Conservation (phyloP, 495 filamentous ascomycete genomes). For the Podospora pseudocomata region DNA sequence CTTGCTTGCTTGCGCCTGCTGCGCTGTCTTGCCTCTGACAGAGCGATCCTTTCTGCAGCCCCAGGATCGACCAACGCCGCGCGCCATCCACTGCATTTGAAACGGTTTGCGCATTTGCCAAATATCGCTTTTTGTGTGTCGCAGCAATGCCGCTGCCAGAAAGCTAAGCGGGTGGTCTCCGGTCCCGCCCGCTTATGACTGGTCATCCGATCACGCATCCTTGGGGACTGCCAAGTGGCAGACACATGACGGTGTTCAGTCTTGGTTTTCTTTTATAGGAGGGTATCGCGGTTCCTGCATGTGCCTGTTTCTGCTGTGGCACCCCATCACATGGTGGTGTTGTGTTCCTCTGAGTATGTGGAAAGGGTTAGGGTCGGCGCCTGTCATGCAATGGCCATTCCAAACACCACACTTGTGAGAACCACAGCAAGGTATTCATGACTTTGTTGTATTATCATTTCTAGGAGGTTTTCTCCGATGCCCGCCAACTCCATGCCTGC, state of each 20-base stretch:
- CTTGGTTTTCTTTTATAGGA: not conserved
- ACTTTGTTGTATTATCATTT: not conserved
- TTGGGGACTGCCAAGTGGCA: not conserved
- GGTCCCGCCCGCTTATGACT: not conserved
- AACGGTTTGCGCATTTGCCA: slow-evolving; percentile 3
- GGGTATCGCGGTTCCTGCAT: not conserved
- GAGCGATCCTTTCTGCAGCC: slow-evolving; percentile 6
- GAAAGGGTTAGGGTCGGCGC: not conserved
- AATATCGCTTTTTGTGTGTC: slow-evolving; percentile 6
- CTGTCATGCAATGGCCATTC: too few species aligned
- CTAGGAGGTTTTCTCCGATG: not conserved
- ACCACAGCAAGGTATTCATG: not conserved
- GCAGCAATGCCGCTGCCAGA: not conserved
- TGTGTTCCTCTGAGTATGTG: not conserved
- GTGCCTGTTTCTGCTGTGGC: not conserved
- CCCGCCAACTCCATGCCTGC: not conserved
- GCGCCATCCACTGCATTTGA: not conserved
- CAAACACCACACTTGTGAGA: too few species aligned
- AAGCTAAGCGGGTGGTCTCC: not conserved
- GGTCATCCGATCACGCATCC: not conserved
- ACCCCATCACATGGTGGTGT: not conserved
- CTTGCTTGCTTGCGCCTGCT: not conserved
- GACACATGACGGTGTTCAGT: not conserved
- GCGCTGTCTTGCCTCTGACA: not conserved
- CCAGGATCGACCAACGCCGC: not conserved